Evolutionary conservation across 768 basidiomycete genomes (phyloP), one percentile per base, ranked within the genome.

Genomic region (Pulveroboletus sp.): DNA sequence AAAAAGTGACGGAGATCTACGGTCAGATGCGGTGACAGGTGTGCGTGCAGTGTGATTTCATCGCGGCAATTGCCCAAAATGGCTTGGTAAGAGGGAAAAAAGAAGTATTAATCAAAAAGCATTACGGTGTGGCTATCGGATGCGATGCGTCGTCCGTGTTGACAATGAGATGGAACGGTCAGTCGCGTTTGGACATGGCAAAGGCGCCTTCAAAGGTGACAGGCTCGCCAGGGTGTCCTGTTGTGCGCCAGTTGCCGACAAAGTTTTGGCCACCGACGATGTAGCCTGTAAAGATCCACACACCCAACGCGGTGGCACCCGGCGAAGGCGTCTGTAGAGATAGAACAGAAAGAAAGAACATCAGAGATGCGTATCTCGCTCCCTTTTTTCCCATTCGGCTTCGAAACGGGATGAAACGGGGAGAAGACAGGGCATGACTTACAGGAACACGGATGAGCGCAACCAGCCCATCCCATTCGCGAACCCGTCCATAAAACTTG

Each of bases 201-300:
- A 87, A 85, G 7, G 86, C 74, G 25, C 81, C 77, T 61, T 89
- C 87, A 64, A 79, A 80, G 11, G 74, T 72, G 0, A 76, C 49
- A 61, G 70, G 45, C 61, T 63, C 33, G 74, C 76, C 56, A 24
- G 58, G 50, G 27, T 67, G 58, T 1, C 38, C 0, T 2, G 71
- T 69, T 39, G 65, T 65, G 25, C 87, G 73, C 88, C 87, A 89
- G 48, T 81, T 82, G 5, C 88, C 88, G 14, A 86, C 84, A 51
- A 89, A 78, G 48, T 77, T 85, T 49, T 76, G 67, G 9, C 77
- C 78, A 0, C 80, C 85, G 6, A 84, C 75, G 40, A 90, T 53
- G 60, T 88, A 90, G 6, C 88, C 88, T 27, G 81, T 85, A 55
- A 89, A 82, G 35, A 89, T 73, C 58, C 67, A 69, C 13, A 43